These are phyloP conservation scores for Boletus insuetus DNA, from an alignment of 768 basidiomycete species.

Conservation along the genomic window DNA sequence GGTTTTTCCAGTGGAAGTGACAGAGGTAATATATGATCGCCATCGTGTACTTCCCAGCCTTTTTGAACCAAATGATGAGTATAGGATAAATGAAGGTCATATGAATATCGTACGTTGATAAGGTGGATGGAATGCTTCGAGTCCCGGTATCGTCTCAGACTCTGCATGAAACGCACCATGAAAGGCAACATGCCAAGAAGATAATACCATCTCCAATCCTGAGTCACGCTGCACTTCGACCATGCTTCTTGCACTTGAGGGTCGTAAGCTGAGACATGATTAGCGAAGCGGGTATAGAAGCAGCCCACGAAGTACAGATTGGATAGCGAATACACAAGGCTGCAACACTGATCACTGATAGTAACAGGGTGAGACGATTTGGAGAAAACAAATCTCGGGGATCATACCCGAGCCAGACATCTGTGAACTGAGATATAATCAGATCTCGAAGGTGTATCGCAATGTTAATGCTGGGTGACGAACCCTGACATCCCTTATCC, in stretches of 20 bases:
- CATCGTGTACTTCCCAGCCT: constrained; percentile 83
- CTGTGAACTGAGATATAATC: constrained; percentile 54
- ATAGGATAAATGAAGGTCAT: neutral
- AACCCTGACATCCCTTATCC: constrained; percentile 73
- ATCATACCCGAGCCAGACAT: constrained; percentile 85
- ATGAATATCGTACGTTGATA: constrained; percentile 64
- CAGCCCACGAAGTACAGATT: constrained; percentile 76
- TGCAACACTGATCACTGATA: constrained; percentile 77
- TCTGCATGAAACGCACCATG: constrained; percentile 77
- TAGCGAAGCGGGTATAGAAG: constrained; percentile 45
- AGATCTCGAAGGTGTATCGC: neutral
- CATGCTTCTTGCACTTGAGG: constrained; percentile 45
- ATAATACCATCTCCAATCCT: constrained; percentile 62
- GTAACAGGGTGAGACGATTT: constrained; percentile 4
- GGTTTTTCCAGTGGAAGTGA: constrained; percentile 77
- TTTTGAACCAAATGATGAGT: constrained; percentile 1
- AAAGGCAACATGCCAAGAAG: constrained; percentile 65
- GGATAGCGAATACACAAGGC: constrained; percentile 69
- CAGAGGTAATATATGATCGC: constrained; percentile 63
- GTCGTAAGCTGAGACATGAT: constrained; percentile 9
- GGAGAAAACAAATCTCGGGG: neutral
- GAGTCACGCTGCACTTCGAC: constrained; percentile 37
- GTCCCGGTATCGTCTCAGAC: constrained; percentile 82
- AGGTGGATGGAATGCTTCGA: constrained; percentile 72
- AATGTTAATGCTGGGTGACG: neutral